Percentiles rank a stretch among this genome's conserved stretches.
Conservation (phyloP, 2,329 filamentous ascomycete species). For the Colletotrichum tanaceti region DNA sequence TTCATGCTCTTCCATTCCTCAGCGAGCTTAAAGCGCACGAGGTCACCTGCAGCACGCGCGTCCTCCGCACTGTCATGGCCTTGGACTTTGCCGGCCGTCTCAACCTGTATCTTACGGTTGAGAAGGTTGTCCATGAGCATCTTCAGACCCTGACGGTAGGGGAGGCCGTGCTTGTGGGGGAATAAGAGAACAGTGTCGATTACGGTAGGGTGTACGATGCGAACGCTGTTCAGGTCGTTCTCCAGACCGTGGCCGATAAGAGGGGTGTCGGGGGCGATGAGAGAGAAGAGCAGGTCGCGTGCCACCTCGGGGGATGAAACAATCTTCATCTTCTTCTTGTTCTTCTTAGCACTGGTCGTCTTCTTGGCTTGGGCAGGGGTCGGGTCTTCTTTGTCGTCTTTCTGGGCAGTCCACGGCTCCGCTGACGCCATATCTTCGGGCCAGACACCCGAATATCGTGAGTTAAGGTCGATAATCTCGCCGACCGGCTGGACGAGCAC, state of each 20-base stretch:
- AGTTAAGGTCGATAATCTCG: slow-evolving; percentile 89
- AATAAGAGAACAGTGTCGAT: slow-evolving; percentile 89
- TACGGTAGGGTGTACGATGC: slow-evolving; percentile 85
- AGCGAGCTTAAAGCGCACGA: slow-evolving; percentile 78
- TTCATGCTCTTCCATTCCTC: slow-evolving; percentile 77
- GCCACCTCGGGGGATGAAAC: slow-evolving; percentile 81
- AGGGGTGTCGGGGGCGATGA: slow-evolving; percentile 81
- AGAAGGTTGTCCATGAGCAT: slow-evolving; percentile 77
- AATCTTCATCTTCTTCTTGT: slow-evolving; percentile 69
- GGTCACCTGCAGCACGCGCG: slow-evolving; percentile 86
- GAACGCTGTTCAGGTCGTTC: slow-evolving; percentile 89
- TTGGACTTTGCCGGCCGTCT: slow-evolving; percentile 57
- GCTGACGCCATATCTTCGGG: slow-evolving; percentile 81
- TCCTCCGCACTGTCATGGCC: slow-evolving; percentile 97
- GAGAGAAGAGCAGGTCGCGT: slow-evolving; percentile 79
- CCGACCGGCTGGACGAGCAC: slow-evolving; percentile 86
- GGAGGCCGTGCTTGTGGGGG: slow-evolving; percentile 81
- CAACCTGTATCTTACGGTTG: slow-evolving; percentile 81
- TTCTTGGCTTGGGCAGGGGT: slow-evolving; percentile 41
- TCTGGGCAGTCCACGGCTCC: slow-evolving; percentile 60
- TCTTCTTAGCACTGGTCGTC: slow-evolving; percentile 41
- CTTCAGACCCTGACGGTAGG: slow-evolving; percentile 82
- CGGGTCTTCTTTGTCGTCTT: slow-evolving; percentile 42
- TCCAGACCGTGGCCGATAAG: slow-evolving; percentile 94
- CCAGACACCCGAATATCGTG: slow-evolving; percentile 88